A percentile compares a stretch with the other conserved stretches of the same genome.
phyloP scores from a whole-genome alignment of 805 yeast genomes.

The Yarrowia keelungensis region DNA sequence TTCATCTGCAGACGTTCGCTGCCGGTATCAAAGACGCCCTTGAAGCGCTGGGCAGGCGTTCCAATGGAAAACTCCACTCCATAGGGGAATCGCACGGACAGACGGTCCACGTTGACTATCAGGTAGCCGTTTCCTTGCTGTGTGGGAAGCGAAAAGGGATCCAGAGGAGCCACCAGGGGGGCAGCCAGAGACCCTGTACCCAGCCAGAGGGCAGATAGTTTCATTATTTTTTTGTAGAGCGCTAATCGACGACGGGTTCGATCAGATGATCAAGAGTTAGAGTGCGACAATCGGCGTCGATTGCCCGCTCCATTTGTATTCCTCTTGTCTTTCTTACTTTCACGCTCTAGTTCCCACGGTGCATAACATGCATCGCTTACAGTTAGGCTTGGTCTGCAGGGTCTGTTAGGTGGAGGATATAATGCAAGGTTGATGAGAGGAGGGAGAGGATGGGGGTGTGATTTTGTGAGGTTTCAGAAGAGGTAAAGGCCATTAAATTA shows the following conservation, averaged over 20 bases:
- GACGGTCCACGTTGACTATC: slow-evolving; percentile 22
- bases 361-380: not conserved
- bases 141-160: slow-evolving; percentile 7
- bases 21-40: slow-evolving; percentile 36
- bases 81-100: slow-evolving; percentile 32
- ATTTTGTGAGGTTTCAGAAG: no score
- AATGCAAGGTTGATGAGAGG: no score
- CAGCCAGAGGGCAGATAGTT: not conserved
- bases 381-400: slow-evolving; percentile 23
- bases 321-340: not conserved
- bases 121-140: not conserved
- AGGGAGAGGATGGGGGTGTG: no score
- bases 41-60: slow-evolving; percentile 18
- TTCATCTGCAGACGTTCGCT: slow-evolving; percentile 31
- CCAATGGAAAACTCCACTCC: slow-evolving; percentile 32
- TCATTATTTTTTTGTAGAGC: not conserved
- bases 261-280: slow-evolving; percentile 5
- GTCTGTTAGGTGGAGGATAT: slow-evolving; percentile 24
- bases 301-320: not conserved
- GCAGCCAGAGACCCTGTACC: not conserved
- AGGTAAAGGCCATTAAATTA: no score
- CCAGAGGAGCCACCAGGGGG: slow-evolving; percentile 16
- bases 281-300: slow-evolving; percentile 4
- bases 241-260: not conserved
- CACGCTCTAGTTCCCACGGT: not conserved